A percentile compares a stretch with the other conserved stretches of the same genome.
Conservation (phyloP, 2,329 filamentous ascomycete species). For the Colletotrichum eremochloae region DNA sequence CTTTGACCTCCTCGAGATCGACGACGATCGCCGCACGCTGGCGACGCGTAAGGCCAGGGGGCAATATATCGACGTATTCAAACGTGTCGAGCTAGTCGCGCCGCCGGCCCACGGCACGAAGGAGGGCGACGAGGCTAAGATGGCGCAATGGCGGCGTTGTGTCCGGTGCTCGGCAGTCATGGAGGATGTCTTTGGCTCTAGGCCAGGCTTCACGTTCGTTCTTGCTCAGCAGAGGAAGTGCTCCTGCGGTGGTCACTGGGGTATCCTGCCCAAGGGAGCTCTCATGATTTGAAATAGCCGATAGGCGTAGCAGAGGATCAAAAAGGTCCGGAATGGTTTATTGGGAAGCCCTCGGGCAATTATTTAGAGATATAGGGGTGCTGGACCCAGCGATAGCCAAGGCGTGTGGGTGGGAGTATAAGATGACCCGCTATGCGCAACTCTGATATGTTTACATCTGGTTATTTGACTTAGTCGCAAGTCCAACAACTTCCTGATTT, state of each 20-base stretch:
- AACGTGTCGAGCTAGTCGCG: constrained; percentile 64
- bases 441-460: not conserved
- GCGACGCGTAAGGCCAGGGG: constrained; percentile 53
- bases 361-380: too few relatives aligned
- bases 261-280: constrained; percentile 54
- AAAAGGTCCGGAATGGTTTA: not conserved
- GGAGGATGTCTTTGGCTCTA: constrained; percentile 66
- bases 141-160: constrained; percentile 60
- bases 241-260: constrained; percentile 68
- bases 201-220: constrained; percentile 67
- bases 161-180: constrained; percentile 75
- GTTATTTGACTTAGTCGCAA: too few relatives aligned
- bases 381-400: not conserved
- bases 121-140: constrained; percentile 58
- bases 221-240: constrained; percentile 68
- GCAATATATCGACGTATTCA: constrained; percentile 68
- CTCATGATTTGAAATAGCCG: constrained; percentile 22
- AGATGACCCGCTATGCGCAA: not conserved
- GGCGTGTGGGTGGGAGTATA: too few relatives aligned
- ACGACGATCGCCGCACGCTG: constrained; percentile 67
- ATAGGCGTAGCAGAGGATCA: not conserved
- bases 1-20: constrained; percentile 76
- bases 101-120: constrained; percentile 20
- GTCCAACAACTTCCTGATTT: too few relatives aligned
- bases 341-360: not conserved